Evolutionary conservation across 2,329 filamentous ascomycete species (phyloP), one percentile per base, ranked within the genome.

Genomic region (Aspergillus tanneri): DNA sequence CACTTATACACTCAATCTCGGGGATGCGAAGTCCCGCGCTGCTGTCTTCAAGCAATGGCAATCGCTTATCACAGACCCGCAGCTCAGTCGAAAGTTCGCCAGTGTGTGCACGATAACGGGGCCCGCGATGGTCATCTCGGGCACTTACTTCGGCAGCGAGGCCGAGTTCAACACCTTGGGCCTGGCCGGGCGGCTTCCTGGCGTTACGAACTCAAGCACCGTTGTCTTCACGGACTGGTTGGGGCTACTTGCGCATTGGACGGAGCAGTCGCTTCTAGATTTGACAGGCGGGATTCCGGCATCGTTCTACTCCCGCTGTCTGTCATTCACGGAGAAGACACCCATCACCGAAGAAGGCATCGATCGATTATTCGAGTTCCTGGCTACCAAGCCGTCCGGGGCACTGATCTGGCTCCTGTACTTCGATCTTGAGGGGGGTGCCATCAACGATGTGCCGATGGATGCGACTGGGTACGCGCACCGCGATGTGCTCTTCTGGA

Each of bases 381-480:
- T 85, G 32, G 77, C 81, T 47, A 56, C 59, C 0, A n/a, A n/a
- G 62, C 72, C 1, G 61, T 76, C 43, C 76, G 75, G 48, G 80
- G 76, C 79, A 0, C 62, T 77, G 2, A 53, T 81, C 2, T 85
- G 83, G 81, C 79, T 80, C 58, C 85, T 35, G 86, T 85, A 10
- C 30, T 34, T 18, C 58, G 80, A 85, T 59, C 74, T 80, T 1
- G 73, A 77, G 12, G 83, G 81, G 35, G 84, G 84, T 8, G 82
- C 81, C 10, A 75, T 82, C 42, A 76, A 74, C 55, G 81, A 86
- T 48, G 68, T 79, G 1, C 67, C 81, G 0, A 62, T 65, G 51
- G 72, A 83, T 55, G 77, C 77, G 8, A 85, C 83, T 0, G 77
- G 82, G 6, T 86, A 84, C 58, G 76, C 78, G 1, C 83, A 86